Percentiles rank a stretch among this genome's conserved stretches.
phyloP scores from a whole-genome alignment of 345 rosid genomes.

The Trapa bicornis region DNA sequence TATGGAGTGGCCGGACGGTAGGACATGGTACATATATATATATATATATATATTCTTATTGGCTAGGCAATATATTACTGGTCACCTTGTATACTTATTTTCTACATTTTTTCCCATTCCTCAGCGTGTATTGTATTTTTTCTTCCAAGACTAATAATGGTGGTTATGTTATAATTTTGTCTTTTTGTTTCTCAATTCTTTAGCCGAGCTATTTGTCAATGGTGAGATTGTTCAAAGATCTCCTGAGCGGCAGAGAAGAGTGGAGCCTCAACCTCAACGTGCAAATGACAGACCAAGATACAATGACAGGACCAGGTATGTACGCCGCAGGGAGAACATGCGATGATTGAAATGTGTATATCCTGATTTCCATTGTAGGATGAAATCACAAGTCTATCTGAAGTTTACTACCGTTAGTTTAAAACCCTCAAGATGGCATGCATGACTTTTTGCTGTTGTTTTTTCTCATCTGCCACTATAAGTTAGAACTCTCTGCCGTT shows the following conservation, averaged over 20 bases:
- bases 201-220: constrained; percentile 89
- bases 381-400: too few relatives aligned
- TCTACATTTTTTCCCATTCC: not conserved
- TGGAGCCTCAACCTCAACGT: constrained; percentile 90
- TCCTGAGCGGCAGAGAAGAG: constrained; percentile 90
- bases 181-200: constrained; percentile 11
- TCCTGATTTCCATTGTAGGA: not conserved
- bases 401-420: too few relatives aligned
- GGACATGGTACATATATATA: not conserved
- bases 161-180: not conserved
- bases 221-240: constrained; percentile 90
- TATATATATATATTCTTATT: not conserved
- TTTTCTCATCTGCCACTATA: too few relatives aligned
- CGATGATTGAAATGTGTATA: constrained; percentile 21
- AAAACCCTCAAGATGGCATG: too few relatives aligned
- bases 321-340: constrained; percentile 68
- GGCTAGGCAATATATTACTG: not conserved
- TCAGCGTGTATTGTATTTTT: not conserved
- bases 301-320: constrained; percentile 84
- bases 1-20: not conserved
- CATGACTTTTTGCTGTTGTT: too few relatives aligned
- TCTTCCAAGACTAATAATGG: not conserved
- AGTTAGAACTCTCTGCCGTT: too few relatives aligned
- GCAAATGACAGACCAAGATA: constrained; percentile 94
- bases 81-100: too few relatives aligned